Percentiles rank a stretch among this genome's conserved stretches.
Conservation (phyloP, 2,329 filamentous ascomycete species). For the Zymoseptoria ardabiliae region DNA sequence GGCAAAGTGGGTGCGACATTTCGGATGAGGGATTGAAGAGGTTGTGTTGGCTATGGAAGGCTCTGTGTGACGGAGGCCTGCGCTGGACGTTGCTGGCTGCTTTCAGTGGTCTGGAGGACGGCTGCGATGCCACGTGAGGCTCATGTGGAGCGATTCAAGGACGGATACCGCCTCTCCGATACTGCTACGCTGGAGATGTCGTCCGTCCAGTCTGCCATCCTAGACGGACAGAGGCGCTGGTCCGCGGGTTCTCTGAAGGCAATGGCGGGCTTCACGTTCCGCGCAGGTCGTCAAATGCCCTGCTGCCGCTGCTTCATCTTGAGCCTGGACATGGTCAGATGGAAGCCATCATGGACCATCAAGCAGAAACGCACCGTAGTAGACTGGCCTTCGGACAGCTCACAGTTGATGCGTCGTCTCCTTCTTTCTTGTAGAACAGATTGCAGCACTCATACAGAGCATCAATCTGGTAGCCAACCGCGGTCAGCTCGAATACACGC, state of each 20-base stretch:
- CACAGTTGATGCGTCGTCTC: slow-evolving; percentile 65
- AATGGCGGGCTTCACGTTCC: too few species aligned
- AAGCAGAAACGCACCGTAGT: slow-evolving; percentile 43
- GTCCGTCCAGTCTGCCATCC: too few species aligned
- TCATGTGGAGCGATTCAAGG: background rate
- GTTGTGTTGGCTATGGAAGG: background rate
- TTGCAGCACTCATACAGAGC: slow-evolving; percentile 92
- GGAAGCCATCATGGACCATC: background rate
- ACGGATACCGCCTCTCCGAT: too few species aligned
- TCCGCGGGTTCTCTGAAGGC: too few species aligned
- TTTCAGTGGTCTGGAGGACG: background rate
- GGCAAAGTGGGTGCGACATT: slow-evolving; percentile 35
- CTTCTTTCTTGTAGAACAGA: slow-evolving; percentile 72
- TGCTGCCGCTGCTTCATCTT: slow-evolving; percentile 68
- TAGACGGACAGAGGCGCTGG: too few species aligned
- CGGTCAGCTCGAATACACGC: slow-evolving; percentile 1
- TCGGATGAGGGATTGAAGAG: background rate
- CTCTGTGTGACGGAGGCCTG: background rate
- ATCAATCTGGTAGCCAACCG: slow-evolving; percentile 54
- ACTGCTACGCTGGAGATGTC: too few species aligned
- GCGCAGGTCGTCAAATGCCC: too few species aligned
- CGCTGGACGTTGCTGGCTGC: background rate
- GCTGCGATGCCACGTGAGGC: background rate
- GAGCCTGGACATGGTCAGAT: slow-evolving; percentile 38
- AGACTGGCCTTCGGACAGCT: slow-evolving; percentile 81